Evolutionary conservation across 345 rosid genomes (phyloP).

Genomic region (Hibiscus tridactylites): DNA sequence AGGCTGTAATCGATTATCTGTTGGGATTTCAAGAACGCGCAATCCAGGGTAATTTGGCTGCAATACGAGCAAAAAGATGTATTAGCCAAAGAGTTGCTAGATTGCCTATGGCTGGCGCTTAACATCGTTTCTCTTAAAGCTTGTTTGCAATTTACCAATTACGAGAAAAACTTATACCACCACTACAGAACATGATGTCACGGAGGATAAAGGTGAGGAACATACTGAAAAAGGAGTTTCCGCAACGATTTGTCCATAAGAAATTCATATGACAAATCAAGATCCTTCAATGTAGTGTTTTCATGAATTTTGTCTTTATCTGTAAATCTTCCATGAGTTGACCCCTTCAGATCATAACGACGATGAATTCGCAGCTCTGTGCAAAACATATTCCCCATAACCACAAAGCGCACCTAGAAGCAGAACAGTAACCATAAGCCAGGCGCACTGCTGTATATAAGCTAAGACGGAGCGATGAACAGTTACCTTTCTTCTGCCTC

Average conservation of each 20-base stretch:
- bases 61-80: constrained; percentile 8
- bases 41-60: constrained; percentile 71
- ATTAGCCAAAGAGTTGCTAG: too few species aligned
- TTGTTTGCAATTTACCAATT: not conserved
- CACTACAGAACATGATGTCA: not conserved
- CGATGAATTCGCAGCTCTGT: constrained; percentile 85
- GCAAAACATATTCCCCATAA: constrained; percentile 99
- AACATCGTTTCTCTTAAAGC: constrained; percentile 1
- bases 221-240: constrained; percentile 75
- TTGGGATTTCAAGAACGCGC: constrained; percentile 75
- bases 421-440: constrained; percentile 13
- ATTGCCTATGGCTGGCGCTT: not conserved
- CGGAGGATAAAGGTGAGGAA: not conserved
- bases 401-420: constrained; percentile 83
- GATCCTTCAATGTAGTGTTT: constrained; percentile 80
- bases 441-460: constrained; percentile 6
- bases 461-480: not conserved
- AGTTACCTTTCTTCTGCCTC: constrained; percentile 74
- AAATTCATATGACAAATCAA: constrained; percentile 67
- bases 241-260: constrained; percentile 81
- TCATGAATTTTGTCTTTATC: constrained; percentile 52
- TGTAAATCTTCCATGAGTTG: constrained; percentile 72
- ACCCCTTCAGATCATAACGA: constrained; percentile 90
- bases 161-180: not conserved
- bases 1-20: constrained; percentile 88